Base-by-base conservation (phyloP, 1,284 basidiomycete species). In the Tylopilus sp. region DNA sequence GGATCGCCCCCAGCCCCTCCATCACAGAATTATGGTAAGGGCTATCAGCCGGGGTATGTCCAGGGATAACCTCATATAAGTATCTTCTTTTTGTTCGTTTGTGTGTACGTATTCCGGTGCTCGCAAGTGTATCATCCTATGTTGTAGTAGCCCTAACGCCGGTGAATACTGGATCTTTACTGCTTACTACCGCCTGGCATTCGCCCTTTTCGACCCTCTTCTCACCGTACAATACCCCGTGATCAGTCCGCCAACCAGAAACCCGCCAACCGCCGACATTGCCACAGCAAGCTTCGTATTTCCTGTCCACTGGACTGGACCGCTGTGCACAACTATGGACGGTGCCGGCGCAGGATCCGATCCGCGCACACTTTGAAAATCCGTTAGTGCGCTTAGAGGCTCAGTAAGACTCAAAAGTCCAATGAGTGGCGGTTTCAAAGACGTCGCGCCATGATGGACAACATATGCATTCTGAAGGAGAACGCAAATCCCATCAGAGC, bases 341-440 rank as follows among this genome's bases (percentile, higher is more conserved):
- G 74, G 72, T 33, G 66, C 72, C 16, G 77, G 72, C 10, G 79
- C 75, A 22, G 74, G 57, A 67, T 88, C 86, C n/a, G 75, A 69
- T 51, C 87, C 88, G 32, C 87, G 83, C 52, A 73, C 73, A 15
- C 69, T 64, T 63, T 79, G 79, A 67, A 89, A 89, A 24, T 81
- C 77, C 16, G 61, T 64, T 44, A 84, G 69, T 13, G 86, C 79
- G 5, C 73, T 47, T 2, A 70, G 63, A 4, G 81, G 70, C 65
- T 89, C 80, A 3, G 86, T 89, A 51, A 84, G 75, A 60, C 80
- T 81, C 65, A 84, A 70, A 16, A 90, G 78, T 36, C 87, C 87
- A 51, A 90, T 80, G 47, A 73, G 68, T 2, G 87, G 86, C 26
- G 83, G 80, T 51, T 79, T 74, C 6, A 74, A 76, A n/a, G 80